Percentiles rank a stretch among this genome's conserved stretches.
Conservation (phyloP, 2,329 filamentous ascomycete species). For the Paramyrothecium sp. region DNA sequence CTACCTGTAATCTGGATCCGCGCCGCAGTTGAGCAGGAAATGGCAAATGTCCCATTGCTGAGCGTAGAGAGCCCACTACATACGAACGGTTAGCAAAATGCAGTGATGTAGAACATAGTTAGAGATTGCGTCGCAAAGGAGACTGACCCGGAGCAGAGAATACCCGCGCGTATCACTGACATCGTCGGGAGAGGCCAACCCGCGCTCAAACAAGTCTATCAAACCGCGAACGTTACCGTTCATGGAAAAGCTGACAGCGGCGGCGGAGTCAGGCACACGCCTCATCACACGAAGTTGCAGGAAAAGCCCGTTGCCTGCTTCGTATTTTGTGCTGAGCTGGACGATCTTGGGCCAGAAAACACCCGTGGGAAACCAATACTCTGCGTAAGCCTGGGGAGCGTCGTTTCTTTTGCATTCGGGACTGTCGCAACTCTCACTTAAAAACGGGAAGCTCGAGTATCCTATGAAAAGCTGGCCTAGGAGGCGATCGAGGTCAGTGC, state of each 20-base stretch:
- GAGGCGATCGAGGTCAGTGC: background rate
- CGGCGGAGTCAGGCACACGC: background rate
- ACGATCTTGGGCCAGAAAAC: background rate
- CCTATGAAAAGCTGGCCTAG: background rate
- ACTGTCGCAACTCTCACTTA: background rate
- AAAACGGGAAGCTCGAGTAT: background rate
- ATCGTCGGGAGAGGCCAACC: background rate
- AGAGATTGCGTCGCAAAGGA: background rate
- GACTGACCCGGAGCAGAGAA: background rate
- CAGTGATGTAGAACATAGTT: too few species aligned
- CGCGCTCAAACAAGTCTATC: background rate
- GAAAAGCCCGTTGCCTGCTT: background rate
- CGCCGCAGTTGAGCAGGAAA: background rate
- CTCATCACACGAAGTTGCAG: background rate
- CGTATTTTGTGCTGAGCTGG: background rate
- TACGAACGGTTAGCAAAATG: too few species aligned
- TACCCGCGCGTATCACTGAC: background rate
- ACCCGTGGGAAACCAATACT: background rate
- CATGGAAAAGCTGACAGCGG: background rate
- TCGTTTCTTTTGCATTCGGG: background rate
- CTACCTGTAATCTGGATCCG: background rate
- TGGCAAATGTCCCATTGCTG: background rate
- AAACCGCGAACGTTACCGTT: background rate
- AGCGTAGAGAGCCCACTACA: background rate
- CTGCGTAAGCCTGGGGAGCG: background rate